These are phyloP conservation scores for Entophlyctis luteolus DNA, from an alignment of 192 early-diverging fungal species.

Conservation along the genomic window DNA sequence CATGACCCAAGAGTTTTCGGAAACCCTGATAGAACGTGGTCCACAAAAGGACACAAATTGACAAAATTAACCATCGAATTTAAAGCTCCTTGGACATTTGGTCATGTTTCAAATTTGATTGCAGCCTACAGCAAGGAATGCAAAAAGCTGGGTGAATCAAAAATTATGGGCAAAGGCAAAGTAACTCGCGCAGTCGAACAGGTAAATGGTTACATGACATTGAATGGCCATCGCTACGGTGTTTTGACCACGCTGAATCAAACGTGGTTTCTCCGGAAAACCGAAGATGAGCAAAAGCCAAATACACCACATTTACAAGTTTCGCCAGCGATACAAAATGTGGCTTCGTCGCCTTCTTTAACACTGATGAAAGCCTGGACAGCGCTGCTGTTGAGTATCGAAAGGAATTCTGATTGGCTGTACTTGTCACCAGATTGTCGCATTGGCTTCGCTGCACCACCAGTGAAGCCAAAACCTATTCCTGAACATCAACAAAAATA, in stretches of 20 bases:
- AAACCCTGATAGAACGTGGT: background rate
- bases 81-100: background rate
- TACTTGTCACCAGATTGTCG: background rate
- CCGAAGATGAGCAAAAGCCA: background rate
- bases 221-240: conserved; percentile 5
- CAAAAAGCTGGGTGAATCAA: background rate
- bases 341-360: background rate
- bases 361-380: background rate
- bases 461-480: background rate
- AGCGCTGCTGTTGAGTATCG: background rate
- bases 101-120: conserved; percentile 1
- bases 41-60: background rate
- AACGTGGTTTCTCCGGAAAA: background rate
- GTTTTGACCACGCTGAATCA: conserved; percentile 8
- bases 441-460: background rate
- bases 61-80: conserved; percentile 1
- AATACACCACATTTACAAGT: background rate
- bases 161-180: background rate
- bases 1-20: background rate
- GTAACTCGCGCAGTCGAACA: background rate
- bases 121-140: background rate
- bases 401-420: background rate
- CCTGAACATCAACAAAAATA: background rate
- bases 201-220: background rate
- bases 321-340: background rate